phyloP scores from a whole-genome alignment of 2,329 filamentous ascomycete species.

The Plectosphaerella cucumerina region DNA sequence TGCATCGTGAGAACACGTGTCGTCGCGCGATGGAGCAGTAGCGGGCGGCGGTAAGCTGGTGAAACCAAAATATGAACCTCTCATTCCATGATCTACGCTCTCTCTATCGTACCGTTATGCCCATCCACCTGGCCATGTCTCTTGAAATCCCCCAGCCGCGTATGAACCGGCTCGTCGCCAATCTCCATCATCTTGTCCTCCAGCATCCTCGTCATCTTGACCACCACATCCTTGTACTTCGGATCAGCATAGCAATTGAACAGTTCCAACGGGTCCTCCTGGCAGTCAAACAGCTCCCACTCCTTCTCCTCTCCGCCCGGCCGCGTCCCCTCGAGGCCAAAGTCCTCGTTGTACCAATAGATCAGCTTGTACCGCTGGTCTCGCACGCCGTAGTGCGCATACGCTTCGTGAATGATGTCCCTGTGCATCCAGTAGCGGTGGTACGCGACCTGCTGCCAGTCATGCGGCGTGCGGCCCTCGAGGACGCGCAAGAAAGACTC shows the following conservation, averaged over 20 bases:
- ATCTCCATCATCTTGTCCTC: slow-evolving; percentile 49
- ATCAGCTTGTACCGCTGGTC: slow-evolving; percentile 51
- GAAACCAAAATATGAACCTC: no score
- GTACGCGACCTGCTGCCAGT: slow-evolving; percentile 49
- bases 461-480: slow-evolving; percentile 27
- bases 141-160: slow-evolving; percentile 1
- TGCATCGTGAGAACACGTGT: no score
- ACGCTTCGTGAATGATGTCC: slow-evolving; percentile 43
- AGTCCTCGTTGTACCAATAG: slow-evolving; percentile 50
- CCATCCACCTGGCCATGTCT: neutral
- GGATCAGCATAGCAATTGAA: slow-evolving; percentile 40
- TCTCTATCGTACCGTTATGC: neutral
- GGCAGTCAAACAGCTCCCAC: slow-evolving; percentile 51
- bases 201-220: slow-evolving; percentile 33
- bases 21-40: no score
- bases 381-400: slow-evolving; percentile 48
- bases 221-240: slow-evolving; percentile 30
- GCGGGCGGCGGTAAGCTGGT: no score
- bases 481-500: slow-evolving; percentile 35
- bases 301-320: slow-evolving; percentile 38
- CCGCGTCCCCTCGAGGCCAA: slow-evolving; percentile 39
- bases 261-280: slow-evolving; percentile 44
- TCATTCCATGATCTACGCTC: no score
- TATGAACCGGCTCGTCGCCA: slow-evolving; percentile 38
- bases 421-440: slow-evolving; percentile 55